Evolutionary conservation across 129 eudicot genomes (phyloP).

Genomic region (Escallonia herrerae): DNA sequence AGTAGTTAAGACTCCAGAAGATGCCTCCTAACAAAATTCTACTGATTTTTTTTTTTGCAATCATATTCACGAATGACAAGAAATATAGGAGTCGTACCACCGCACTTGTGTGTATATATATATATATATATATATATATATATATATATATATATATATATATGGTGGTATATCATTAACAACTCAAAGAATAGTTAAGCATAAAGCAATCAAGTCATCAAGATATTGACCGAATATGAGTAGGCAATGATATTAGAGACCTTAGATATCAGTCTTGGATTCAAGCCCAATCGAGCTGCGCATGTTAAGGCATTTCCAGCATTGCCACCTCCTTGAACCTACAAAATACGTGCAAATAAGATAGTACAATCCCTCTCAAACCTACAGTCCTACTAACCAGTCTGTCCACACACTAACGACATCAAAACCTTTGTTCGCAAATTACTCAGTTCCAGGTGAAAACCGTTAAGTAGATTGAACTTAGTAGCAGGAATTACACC

Average conservation of each 20-base stretch:
- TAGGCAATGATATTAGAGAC: slow-evolving; percentile 28
- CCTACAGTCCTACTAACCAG: neutral
- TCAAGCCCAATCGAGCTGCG: slow-evolving; percentile 86
- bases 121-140: too few relatives aligned
- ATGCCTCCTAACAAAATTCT: too few relatives aligned
- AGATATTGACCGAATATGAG: neutral
- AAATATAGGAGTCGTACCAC: too few relatives aligned
- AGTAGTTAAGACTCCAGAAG: too few relatives aligned
- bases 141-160: too few relatives aligned
- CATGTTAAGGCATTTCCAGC: slow-evolving; percentile 93
- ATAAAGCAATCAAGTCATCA: neutral
- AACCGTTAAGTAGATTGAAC: neutral
- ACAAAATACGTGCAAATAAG: neutral
- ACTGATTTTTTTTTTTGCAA: too few relatives aligned
- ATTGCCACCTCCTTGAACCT: slow-evolving; percentile 99
- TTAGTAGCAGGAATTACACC: too few relatives aligned
- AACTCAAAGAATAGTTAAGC: neutral
- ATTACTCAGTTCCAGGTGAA: neutral
- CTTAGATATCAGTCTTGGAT: slow-evolving; percentile 83
- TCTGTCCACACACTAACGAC: neutral
- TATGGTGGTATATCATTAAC: neutral
- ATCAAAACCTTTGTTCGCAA: neutral
- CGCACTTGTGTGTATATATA: too few relatives aligned
- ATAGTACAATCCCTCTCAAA: neutral
- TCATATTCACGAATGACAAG: too few relatives aligned